Base-by-base conservation (phyloP, 2,329 filamentous ascomycete genomes). In the Hysterium pulicare region DNA sequence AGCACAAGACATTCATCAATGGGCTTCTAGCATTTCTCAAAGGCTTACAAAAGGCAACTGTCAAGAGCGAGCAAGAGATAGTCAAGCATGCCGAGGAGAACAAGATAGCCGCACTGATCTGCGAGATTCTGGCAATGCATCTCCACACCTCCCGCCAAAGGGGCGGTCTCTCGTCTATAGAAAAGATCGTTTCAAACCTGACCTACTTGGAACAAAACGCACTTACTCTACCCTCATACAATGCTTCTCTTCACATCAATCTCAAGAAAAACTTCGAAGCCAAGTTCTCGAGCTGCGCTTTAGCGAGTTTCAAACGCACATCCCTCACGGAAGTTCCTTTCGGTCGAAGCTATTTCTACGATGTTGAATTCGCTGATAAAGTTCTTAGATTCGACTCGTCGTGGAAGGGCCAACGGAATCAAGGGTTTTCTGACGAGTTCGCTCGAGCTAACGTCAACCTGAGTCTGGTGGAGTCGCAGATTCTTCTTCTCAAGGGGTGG, bases 381-480 rank as follows among this genome's bases (percentile, higher is more conserved):
- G 81, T 97, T 64, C 76, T 98, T 17, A 74, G 73, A 15, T 87
- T 86, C 57, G 87, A 95, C 63, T 75, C 81, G 42, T 82, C 83
- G 30, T 98, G 93, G 93, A 33, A 66, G 45, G 52, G 75, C 72
- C 51, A 76, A 72, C 52, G 77, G 24, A 59, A 81, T 41, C 79
- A 84, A 55, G 90, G 90, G 0, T 95, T 95, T 68, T 78, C 79
- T 48, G 78, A 80, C 37, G 93, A 98, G 62, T 84, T 98, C 68
- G 80, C 84, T 57, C 82, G 83, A 47, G 93, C 91, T 32, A 98
- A 98, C 64, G 73, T 86, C 48, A 97, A 98, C 65, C 67, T 98
- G 40, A 95, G 90, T 19, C 74, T 95, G 24, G 89, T 98, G 24
- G 90, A 97, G 64, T 87, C 91, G 19, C 90, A 98, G 71, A 84